Conservation (phyloP, 495 filamentous ascomycete species). For the Neurospora hispaniola region DNA sequence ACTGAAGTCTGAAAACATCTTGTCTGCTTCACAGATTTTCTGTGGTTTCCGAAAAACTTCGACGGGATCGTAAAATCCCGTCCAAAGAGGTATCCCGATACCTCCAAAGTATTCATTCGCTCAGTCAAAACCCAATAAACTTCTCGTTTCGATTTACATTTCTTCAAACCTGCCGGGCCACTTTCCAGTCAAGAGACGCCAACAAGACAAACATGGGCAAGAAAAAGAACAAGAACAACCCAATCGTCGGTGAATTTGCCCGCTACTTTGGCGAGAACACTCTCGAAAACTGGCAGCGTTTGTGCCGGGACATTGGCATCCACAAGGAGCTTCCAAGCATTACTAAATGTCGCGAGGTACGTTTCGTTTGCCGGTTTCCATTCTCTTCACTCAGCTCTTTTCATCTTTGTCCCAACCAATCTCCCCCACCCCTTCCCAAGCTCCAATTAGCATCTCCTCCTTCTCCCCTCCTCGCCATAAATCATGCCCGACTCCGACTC, state of each 20-base stretch:
- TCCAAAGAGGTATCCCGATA: background rate
- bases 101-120: background rate
- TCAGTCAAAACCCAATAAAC: background rate
- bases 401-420: background rate
- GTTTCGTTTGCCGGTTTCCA: background rate
- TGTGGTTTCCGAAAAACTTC: background rate
- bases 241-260: conserved; percentile 12
- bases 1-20: background rate
- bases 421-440: background rate
- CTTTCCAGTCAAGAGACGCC: background rate
- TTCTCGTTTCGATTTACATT: background rate
- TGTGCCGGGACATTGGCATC: conserved; percentile 27
- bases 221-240: background rate
- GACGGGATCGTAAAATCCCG: background rate
- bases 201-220: background rate
- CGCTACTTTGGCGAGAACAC: conserved; percentile 21
- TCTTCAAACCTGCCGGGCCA: background rate
- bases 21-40: background rate
- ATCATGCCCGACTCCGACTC: background rate
- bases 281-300: conserved; percentile 23
- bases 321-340: conserved; percentile 16
- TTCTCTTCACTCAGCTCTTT: background rate
- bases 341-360: conserved; percentile 28
- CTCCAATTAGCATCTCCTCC: background rate
- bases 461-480: too few relatives aligned